These are phyloP conservation scores for Blastocystis hominis DNA, from an alignment of 352 stramenopile genomes.

Conservation along the genomic window DNA sequence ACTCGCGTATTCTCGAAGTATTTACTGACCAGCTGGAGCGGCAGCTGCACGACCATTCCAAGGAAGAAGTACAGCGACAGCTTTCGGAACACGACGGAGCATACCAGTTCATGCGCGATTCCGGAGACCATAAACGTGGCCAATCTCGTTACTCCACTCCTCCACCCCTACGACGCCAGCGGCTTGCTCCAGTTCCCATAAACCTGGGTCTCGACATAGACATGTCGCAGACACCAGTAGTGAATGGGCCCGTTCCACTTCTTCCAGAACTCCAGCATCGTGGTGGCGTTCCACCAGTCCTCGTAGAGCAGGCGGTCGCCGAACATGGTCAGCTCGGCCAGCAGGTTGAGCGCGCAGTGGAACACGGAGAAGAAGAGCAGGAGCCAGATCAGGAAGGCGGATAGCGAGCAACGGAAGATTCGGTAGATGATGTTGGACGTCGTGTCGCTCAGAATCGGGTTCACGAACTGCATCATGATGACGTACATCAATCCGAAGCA, in stretches of 20 bases:
- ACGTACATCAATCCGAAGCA: conserved; percentile 76
- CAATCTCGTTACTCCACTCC: conserved; percentile 62
- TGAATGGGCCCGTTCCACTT: conserved; percentile 94
- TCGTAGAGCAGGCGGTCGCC: conserved; percentile 83
- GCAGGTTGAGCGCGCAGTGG: conserved; percentile 85
- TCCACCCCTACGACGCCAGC: conserved; percentile 63
- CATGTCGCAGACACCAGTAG: conserved; percentile 78
- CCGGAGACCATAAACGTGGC: conserved; percentile 84
- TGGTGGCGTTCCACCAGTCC: conserved; percentile 92
- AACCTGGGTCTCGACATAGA: conserved; percentile 72
- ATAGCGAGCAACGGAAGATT: conserved; percentile 57
- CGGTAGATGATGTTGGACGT: conserved; percentile 60
- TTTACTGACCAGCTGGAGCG: conserved; percentile 68
- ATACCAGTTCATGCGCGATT: conserved; percentile 84
- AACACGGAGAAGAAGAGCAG: conserved; percentile 91
- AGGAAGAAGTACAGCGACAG: conserved; percentile 82
- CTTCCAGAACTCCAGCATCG: conserved; percentile 72
- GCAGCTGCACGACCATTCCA: conserved; percentile 84
- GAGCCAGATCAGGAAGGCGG: conserved; percentile 79
- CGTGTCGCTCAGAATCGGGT: conserved; percentile 64
- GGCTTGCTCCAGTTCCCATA: conserved; percentile 69
- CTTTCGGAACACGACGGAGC: conserved; percentile 84
- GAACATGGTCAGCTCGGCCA: conserved; percentile 79
- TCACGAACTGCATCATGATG: conserved; percentile 73
- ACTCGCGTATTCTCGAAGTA: conserved; percentile 45